Evolutionary conservation across 768 basidiomycete species (phyloP).

Genomic region (Hypholoma sublateritium): DNA sequence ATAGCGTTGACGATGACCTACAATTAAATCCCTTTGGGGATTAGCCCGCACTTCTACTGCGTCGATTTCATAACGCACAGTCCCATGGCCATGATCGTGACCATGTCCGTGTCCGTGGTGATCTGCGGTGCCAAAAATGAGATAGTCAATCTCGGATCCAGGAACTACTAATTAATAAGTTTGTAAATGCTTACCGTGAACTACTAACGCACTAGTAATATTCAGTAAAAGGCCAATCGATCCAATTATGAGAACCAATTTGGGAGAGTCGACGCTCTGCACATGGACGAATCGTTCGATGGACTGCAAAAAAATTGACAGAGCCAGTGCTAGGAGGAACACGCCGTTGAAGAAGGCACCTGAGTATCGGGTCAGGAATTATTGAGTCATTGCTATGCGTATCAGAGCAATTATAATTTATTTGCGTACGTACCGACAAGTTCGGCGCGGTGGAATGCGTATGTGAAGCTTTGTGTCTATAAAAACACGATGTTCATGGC

Average conservation of each 20-base stretch:
- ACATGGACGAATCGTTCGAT: constrained; percentile 53
- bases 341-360: constrained; percentile 57
- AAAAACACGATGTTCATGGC: constrained; percentile 6
- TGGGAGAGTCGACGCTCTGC: constrained; percentile 40
- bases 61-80: neutral
- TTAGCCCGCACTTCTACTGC: constrained; percentile 20
- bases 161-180: neutral
- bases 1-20: constrained; percentile 13
- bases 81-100: constrained; percentile 15
- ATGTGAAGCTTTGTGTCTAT: constrained; percentile 51
- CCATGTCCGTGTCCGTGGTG: constrained; percentile 44
- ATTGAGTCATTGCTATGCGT: neutral
- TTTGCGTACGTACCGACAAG: constrained; percentile 41
- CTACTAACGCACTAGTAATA: constrained; percentile 44
- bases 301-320: constrained; percentile 53
- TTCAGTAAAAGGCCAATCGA: constrained; percentile 48
- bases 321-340: constrained; percentile 50
- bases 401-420: constrained; percentile 3
- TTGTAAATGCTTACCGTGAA: constrained; percentile 39
- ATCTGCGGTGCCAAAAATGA: constrained; percentile 22
- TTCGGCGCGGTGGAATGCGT: constrained; percentile 56
- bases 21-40: constrained; percentile 28
- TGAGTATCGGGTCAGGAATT: constrained; percentile 13
- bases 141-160: neutral
- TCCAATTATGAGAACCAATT: constrained; percentile 48